Conservation (phyloP, 202 grass and related monocot genomes). For the Elaeis oleifera region DNA sequence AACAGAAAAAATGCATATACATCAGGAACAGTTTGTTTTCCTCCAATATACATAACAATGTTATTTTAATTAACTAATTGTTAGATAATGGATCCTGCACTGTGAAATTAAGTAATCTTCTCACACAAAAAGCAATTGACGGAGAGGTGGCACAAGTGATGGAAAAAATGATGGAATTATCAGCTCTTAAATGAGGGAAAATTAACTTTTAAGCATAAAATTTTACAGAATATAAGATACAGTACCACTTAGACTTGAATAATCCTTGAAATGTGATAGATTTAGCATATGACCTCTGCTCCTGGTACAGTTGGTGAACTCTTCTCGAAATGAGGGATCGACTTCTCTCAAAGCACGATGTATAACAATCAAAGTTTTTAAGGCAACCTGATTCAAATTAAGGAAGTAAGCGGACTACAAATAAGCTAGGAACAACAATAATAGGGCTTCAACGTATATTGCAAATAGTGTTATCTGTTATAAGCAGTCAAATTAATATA, state of each 20-base stretch:
- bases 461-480: too few species aligned
- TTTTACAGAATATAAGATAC: background rate
- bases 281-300: slow-evolving; percentile 33
- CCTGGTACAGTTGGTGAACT: slow-evolving; percentile 14
- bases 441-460: background rate
- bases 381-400: slow-evolving; percentile 28
- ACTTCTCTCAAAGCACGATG: slow-evolving; percentile 42
- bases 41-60: background rate
- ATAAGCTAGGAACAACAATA: background rate
- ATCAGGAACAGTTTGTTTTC: slow-evolving; percentile 7
- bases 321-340: slow-evolving; percentile 31
- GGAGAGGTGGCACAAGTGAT: too few species aligned
- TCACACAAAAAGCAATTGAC: too few species aligned
- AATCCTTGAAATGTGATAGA: slow-evolving; percentile 44
- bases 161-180: background rate
- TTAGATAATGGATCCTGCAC: background rate
- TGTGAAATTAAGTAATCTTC: background rate
- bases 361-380: slow-evolving; percentile 41
- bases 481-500: too few species aligned
- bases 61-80: background rate
- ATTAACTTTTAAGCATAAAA: background rate
- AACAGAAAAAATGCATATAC: slow-evolving; percentile 13
- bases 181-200: slow-evolving; percentile 1
- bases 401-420: background rate
- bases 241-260: slow-evolving; percentile 37